Conservation (phyloP, 1,284 basidiomycete species). For the Trametes polyzona region DNA sequence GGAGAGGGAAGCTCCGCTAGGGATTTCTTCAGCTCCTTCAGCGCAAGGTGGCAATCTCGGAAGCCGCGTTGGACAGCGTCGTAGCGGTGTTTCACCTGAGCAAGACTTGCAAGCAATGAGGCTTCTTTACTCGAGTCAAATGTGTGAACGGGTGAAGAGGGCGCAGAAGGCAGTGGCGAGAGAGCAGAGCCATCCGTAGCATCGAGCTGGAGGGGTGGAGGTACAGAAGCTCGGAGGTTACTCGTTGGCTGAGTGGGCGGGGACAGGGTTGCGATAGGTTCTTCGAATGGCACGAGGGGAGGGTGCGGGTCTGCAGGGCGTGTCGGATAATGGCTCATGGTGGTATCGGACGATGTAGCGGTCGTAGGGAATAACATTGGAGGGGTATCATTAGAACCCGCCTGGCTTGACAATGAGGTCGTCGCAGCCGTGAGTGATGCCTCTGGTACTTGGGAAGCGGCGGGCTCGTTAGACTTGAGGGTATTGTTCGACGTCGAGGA, state of each 20-base stretch:
- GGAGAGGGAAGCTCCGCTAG: conserved; percentile 34
- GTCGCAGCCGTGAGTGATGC: not conserved
- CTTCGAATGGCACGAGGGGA: too few relatives aligned
- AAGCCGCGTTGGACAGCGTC: conserved; percentile 65
- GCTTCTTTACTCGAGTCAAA: not conserved
- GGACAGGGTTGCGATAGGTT: not conserved
- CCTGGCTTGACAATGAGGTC: not conserved
- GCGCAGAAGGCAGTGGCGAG: conserved; percentile 7
- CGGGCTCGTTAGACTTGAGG: not conserved
- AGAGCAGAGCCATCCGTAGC: conserved; percentile 17
- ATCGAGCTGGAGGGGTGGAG: conserved; percentile 16
- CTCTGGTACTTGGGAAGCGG: not conserved
- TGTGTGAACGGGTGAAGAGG: not conserved
- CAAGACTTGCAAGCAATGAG: conserved; percentile 51
- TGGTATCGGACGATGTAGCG: too few relatives aligned
- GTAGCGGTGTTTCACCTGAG: conserved; percentile 55
- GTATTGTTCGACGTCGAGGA: not conserved
- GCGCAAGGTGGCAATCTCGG: conserved; percentile 68
- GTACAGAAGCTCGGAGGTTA: not conserved
- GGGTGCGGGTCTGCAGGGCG: too few relatives aligned
- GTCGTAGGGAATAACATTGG: too few relatives aligned
- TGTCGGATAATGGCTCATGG: too few relatives aligned
- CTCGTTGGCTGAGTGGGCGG: not conserved
- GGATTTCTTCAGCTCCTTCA: conserved; percentile 57
- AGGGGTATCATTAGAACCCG: too few relatives aligned